Evolutionary conservation across 805 yeast genomes (phyloP), one percentile per base, ranked within the genome.

Genomic region (Kluyveromyces nonfermentans): DNA sequence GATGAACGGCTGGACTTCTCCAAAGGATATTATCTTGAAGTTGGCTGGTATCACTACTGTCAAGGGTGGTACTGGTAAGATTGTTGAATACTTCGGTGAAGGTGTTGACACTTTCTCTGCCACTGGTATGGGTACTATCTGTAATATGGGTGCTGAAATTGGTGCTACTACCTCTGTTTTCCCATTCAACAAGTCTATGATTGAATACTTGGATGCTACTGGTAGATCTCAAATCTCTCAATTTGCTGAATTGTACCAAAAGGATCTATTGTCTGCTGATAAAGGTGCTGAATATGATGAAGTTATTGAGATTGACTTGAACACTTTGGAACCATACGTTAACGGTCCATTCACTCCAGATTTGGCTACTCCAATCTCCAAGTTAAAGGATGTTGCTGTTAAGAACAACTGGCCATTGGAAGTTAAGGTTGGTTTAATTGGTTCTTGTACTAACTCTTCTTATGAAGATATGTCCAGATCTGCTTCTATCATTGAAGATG

Each of bases 91-190:
- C 74, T 89, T 82, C 61, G 97, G 97, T 67, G 88, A 82, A 44
- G 97, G 97, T 76, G 89, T 89, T 45, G 78, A 83, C 60, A 76
- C 90, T 47, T 82, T 89, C 68, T 85, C 95, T 41, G 87, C 96
- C 70, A 90, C 97, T 42, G 97, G 97, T 77, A 89, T 89, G 97
- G 97, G 94, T 65, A 89, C 97, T 58, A 89, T 89, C 71, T 89
- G 97, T 78, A 89, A 89, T 71, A 89, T 89, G 97, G 97, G 97
- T 75, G 97, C 97, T 55, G 97, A 89, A 72, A 88, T 89, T 56
- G 97, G 97, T 72, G 97, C 97, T 49, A 89, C 97, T 50, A 89
- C 97, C 46, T 89, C 97, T 39, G 86, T 85, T 49, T 89, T 89
- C 94, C 97, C 97, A 66, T 88, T 76, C 85, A 88, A 86, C 75